phyloP scores from a whole-genome alignment of 2,329 filamentous ascomycete species.

The Podosphaera leucotricha region DNA sequence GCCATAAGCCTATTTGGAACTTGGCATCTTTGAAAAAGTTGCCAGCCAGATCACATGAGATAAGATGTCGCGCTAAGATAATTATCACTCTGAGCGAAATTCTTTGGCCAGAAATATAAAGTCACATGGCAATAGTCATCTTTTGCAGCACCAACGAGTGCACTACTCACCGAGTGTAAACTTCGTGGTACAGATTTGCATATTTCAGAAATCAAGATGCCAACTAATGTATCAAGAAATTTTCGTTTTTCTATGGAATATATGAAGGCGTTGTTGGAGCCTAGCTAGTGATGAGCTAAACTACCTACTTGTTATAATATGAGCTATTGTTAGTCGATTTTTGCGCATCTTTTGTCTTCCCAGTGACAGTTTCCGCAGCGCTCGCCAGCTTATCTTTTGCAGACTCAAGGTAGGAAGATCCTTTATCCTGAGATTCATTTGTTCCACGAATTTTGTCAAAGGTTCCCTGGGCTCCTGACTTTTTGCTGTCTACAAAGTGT shows the following conservation, averaged over 20 bases:
- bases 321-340: not conserved
- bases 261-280: not conserved
- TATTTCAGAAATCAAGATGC: not conserved
- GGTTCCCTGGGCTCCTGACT: not conserved
- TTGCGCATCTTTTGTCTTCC: not conserved
- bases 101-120: too few relatives aligned
- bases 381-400: not conserved
- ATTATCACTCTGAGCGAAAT: too few relatives aligned
- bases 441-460: not conserved
- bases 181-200: not conserved
- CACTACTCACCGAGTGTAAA: too few relatives aligned
- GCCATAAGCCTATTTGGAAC: too few relatives aligned
- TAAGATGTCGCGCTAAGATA: too few relatives aligned
- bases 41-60: too few relatives aligned
- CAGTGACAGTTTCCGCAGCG: not conserved
- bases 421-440: not conserved
- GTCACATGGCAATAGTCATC: too few relatives aligned
- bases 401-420: not conserved
- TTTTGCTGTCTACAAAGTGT: not conserved
- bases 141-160: too few relatives aligned
- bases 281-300: not conserved
- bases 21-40: too few relatives aligned
- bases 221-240: not conserved
- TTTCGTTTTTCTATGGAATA: not conserved
- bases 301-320: not conserved